Percentiles rank a stretch among this genome's conserved stretches.
These are phyloP conservation scores for Heracleum sosnowskyi DNA, from an alignment of 129 eudicot genomes.

Conservation along the genomic window DNA sequence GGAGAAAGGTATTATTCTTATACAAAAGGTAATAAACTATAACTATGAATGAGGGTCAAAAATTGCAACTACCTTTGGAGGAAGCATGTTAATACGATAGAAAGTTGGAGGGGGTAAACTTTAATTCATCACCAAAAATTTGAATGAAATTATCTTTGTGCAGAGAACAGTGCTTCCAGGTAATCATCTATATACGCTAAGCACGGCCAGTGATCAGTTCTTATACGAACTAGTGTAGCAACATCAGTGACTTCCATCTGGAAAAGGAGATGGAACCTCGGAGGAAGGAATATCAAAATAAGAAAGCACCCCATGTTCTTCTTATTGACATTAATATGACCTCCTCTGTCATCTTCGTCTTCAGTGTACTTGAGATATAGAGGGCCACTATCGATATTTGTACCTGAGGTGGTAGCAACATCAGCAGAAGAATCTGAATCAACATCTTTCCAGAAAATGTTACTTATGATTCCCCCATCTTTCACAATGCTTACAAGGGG, in stretches of 20 bases:
- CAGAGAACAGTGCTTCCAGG: constrained; percentile 74
- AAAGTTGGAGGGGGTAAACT: background rate
- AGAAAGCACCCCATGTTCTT: constrained; percentile 62
- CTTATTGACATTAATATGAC: constrained; percentile 23
- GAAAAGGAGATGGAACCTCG: constrained; percentile 83
- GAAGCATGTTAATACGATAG: background rate
- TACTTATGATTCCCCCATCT: constrained; percentile 57
- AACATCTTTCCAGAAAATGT: constrained; percentile 40
- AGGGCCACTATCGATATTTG: constrained; percentile 40
- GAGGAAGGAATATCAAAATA: constrained; percentile 87
- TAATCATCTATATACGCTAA: constrained; percentile 92
- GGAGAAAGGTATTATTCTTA: constrained; percentile 2
- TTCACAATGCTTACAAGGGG: constrained; percentile 60
- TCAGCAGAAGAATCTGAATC: constrained; percentile 36
- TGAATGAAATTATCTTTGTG: constrained; percentile 17
- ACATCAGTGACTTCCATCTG: constrained; percentile 73
- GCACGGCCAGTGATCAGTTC: constrained; percentile 99
- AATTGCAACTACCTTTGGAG: background rate
- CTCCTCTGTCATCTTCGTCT: constrained; percentile 54
- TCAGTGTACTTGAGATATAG: constrained; percentile 67
- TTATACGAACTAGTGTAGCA: constrained; percentile 75
- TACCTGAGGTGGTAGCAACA: constrained; percentile 26
- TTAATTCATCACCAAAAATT: background rate
- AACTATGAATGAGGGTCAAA: constrained; percentile 9
- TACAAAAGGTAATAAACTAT: background rate